A percentile compares a stretch with the other conserved stretches of the same genome.
Evolutionary conservation across 495 filamentous ascomycete genomes (phyloP).

Genomic region (Pyrenopolyporus hunteri): DNA sequence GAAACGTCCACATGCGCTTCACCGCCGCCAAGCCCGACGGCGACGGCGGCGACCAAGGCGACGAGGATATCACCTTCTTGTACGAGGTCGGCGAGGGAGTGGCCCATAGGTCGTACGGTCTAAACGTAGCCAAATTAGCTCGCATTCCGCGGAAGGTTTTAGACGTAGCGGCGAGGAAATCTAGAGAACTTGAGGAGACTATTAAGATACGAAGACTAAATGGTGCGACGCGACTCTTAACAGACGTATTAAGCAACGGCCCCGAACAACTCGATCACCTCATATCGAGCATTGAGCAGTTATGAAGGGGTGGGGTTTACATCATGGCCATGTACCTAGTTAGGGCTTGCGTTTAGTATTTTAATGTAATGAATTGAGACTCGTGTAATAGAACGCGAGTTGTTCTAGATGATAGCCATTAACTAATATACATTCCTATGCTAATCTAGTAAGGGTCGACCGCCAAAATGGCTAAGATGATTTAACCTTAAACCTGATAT

Average conservation of each 20-base stretch:
- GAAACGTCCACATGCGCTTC: conserved; percentile 87
- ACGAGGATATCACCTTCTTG: conserved; percentile 76
- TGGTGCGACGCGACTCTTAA: conserved; percentile 56
- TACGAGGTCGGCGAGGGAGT: conserved; percentile 87
- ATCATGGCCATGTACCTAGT: background rate
- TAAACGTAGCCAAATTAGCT: conserved; percentile 91
- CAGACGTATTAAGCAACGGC: conserved; percentile 43
- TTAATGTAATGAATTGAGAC: conserved; percentile 6
- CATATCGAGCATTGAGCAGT: conserved; percentile 56
- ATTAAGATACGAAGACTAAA: conserved; percentile 63
- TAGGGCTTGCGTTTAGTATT: background rate
- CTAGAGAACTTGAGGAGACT: conserved; percentile 76
- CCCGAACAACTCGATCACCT: conserved; percentile 54
- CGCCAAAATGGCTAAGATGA: conserved; percentile 18
- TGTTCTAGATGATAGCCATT: conserved; percentile 15
- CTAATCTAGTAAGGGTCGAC: background rate
- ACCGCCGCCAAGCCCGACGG: conserved; percentile 50
- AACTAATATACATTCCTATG: conserved; percentile 21
- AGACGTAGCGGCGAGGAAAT: conserved; percentile 79
- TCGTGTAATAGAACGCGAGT: conserved; percentile 2
- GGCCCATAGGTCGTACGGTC: conserved; percentile 89
- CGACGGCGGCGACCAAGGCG: conserved; percentile 43
- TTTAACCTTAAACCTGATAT: conserved; percentile 4
- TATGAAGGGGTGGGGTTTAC: conserved; percentile 36
- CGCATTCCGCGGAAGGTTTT: conserved; percentile 77